Evolutionary conservation across 768 basidiomycete genomes (phyloP).

Genomic region (Fistulinella prunicolor): DNA sequence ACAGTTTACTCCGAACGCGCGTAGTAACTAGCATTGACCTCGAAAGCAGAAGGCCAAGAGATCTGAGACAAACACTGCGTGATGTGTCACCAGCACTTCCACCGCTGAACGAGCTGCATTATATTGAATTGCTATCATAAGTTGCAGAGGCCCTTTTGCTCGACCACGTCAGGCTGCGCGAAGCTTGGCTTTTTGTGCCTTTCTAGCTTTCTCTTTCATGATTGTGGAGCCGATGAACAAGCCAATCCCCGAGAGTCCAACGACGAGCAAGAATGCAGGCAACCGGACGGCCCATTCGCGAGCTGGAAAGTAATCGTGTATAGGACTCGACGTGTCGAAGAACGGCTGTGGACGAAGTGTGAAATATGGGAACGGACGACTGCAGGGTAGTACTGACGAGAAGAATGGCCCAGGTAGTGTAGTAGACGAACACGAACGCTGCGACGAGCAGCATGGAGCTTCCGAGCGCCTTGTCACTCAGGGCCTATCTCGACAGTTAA

Average conservation of each 20-base stretch:
- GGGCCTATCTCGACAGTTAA: conserved; percentile 45
- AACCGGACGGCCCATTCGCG: conserved; percentile 92
- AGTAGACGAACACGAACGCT: conserved; percentile 78
- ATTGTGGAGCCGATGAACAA: conserved; percentile 76
- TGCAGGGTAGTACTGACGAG: conserved; percentile 50
- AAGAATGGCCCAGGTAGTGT: conserved; percentile 88
- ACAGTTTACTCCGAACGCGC: no score
- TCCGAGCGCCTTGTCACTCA: conserved; percentile 80
- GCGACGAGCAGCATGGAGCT: conserved; percentile 78
- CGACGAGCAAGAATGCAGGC: conserved; percentile 77
- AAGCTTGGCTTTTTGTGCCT: conserved; percentile 56
- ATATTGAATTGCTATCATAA: no score
- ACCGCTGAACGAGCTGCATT: no score
- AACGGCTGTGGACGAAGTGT: conserved; percentile 58
- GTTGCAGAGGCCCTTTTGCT: no score
- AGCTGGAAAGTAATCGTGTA: conserved; percentile 79
- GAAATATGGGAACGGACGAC: neutral
- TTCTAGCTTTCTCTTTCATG: conserved; percentile 69
- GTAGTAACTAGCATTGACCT: no score
- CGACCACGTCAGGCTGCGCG: conserved; percentile 56
- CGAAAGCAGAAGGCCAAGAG: no score
- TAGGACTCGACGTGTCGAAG: conserved; percentile 67
- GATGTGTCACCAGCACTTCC: no score
- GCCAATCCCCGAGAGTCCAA: conserved; percentile 80
- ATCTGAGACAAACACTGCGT: no score